phyloP scores from a whole-genome alignment of 768 basidiomycete species.

The Termitomyces sp. region DNA sequence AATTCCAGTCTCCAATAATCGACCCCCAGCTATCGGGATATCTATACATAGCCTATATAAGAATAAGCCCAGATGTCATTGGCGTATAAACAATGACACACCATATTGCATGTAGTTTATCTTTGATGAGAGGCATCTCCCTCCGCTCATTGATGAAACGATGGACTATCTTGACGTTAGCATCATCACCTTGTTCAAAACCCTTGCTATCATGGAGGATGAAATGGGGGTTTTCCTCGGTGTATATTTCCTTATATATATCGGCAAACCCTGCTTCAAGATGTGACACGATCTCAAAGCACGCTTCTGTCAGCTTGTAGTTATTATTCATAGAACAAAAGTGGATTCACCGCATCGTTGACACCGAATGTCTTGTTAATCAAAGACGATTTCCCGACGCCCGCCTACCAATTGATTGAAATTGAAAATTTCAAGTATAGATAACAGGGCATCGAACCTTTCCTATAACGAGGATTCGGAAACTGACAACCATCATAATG shows the following conservation, averaged over 20 bases:
- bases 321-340: neutral
- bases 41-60: constrained; percentile 25
- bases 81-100: constrained; percentile 1
- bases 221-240: constrained; percentile 22
- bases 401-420: constrained; percentile 15
- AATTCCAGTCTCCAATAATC: constrained; percentile 22
- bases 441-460: constrained; percentile 13
- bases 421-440: neutral
- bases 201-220: constrained; percentile 28
- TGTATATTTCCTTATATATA: constrained; percentile 23
- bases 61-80: neutral
- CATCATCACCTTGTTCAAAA: constrained; percentile 23
- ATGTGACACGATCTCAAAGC: constrained; percentile 18
- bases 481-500: constrained; percentile 7
- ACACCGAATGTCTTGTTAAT: constrained; percentile 27
- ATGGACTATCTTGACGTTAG: constrained; percentile 21
- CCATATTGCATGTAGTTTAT: constrained; percentile 28
- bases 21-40: constrained; percentile 22
- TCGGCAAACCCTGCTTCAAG: constrained; percentile 17
- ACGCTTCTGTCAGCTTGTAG: neutral
- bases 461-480: constrained; percentile 24
- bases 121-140: constrained; percentile 15
- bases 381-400: constrained; percentile 26
- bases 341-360: constrained; percentile 15
- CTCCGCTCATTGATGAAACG: constrained; percentile 20